Evolutionary conservation across 1,139 yeast species (phyloP).

Genomic region (Martiniozyma asiatica): DNA sequence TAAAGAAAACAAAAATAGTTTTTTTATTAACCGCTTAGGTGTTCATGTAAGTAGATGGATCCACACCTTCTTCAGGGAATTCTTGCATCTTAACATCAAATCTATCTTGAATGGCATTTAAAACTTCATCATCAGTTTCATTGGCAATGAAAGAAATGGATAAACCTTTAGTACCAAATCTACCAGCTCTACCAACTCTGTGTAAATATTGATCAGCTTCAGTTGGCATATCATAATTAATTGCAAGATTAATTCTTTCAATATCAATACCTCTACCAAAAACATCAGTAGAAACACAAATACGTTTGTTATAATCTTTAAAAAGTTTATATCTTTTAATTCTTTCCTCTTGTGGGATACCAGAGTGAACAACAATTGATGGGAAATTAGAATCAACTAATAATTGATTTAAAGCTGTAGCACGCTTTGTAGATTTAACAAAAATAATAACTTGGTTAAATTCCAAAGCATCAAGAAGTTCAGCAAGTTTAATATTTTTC

Average conservation of each 20-base stretch:
- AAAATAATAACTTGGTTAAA: conserved; percentile 97
- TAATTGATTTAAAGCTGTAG: conserved; percentile 81
- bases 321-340: conserved; percentile 91
- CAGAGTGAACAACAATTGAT: conserved; percentile 92
- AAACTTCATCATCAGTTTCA: conserved; percentile 80
- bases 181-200: conserved; percentile 99
- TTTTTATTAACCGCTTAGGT: conserved; percentile 40
- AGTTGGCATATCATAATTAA: conserved; percentile 82
- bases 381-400: conserved; percentile 94
- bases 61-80: conserved; percentile 97
- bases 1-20: conserved; percentile 20
- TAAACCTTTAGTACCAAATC: conserved; percentile 98
- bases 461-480: conserved; percentile 85
- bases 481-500: conserved; percentile 88
- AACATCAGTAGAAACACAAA: conserved; percentile 96
- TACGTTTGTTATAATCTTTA: conserved; percentile 97
- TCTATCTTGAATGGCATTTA: conserved; percentile 90
- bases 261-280: conserved; percentile 99
- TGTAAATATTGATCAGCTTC: conserved; percentile 98
- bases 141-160: conserved; percentile 84
- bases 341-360: conserved; percentile 95
- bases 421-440: conserved; percentile 86
- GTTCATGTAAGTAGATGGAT: conserved; percentile 96
- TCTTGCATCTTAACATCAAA: conserved; percentile 91
- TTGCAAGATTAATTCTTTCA: conserved; percentile 95